Evolutionary conservation across 164 flowering plant genomes (phyloP).

Genomic region (Vitis riparia): DNA sequence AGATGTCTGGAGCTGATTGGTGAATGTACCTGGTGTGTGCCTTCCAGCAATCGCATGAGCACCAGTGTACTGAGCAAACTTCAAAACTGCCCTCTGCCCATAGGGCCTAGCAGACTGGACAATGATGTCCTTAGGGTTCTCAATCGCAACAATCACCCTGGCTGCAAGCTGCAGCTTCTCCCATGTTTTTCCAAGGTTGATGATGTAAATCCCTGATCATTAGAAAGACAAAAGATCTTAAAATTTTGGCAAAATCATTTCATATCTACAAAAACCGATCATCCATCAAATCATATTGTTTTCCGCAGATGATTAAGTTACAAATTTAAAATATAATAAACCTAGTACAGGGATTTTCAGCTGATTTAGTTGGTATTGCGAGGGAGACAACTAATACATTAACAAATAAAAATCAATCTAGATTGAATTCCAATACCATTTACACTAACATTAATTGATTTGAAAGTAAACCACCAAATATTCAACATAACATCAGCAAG

Average conservation of each 20-base stretch:
- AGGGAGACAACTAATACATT: too few relatives aligned
- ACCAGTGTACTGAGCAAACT: slow-evolving; percentile 82
- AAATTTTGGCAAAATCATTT: background rate
- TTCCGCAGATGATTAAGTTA: too few relatives aligned
- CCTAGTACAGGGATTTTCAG: too few relatives aligned
- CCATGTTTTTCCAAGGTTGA: slow-evolving; percentile 86
- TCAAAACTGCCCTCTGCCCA: slow-evolving; percentile 87
- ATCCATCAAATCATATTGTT: too few relatives aligned
- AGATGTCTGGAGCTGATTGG: slow-evolving; percentile 83
- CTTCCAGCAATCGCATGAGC: slow-evolving; percentile 84
- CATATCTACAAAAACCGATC: too few relatives aligned
- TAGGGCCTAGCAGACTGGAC: slow-evolving; percentile 94
- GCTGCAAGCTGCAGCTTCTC: slow-evolving; percentile 88
- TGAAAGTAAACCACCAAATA: too few relatives aligned
- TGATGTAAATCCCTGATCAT: slow-evolving; percentile 64
- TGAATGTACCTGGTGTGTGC: slow-evolving; percentile 92
- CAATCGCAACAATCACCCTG: slow-evolving; percentile 81
- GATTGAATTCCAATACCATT: too few relatives aligned
- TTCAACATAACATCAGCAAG: too few relatives aligned
- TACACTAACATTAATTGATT: too few relatives aligned
- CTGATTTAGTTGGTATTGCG: too few relatives aligned
- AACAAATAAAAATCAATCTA: too few relatives aligned
- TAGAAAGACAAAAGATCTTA: background rate
- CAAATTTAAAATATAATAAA: too few relatives aligned
- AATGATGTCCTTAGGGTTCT: slow-evolving; percentile 83